Evolutionary conservation across 192 early-diverging fungal species (phyloP), one percentile per base, ranked within the genome.

Genomic region (Coemansia sp.): DNA sequence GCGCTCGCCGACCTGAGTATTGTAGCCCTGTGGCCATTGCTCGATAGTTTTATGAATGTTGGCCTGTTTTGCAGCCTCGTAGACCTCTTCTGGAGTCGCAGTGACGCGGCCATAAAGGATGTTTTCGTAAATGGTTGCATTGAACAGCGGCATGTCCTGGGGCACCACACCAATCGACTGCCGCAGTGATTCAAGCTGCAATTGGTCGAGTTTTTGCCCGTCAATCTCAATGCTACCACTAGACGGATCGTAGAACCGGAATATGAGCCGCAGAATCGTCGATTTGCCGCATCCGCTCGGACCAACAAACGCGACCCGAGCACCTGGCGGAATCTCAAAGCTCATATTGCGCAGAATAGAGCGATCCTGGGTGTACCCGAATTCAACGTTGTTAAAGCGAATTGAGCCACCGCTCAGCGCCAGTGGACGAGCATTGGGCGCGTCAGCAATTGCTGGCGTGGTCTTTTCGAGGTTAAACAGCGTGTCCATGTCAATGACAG

Each of bases 401-500:
- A 98, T 93, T 44, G 90, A 86, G 12, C 92, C 93, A 5, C 89
- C 90, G 3, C 25, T 28, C 23, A 68, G 83, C 82, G 36, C 72
- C 56, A 90, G 69, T 4, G 77, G 74, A 42, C 68, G 77, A 2
- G 88, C 85, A 62, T 82, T 65, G 0, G 86, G 86, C 5, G 76
- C 84, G 26, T 92, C 86, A 63, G 70, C 64, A 38, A 90, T 82
- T 14, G 76, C 70, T 5, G 82, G 75, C 17, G 67, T 56, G 6
- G 88, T 72, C 10, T 85, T 82, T 52, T 90, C 86, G 18, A 99
- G 84, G 40, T 85, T 84, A 71, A 99, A 98, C 87, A 99, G 89
- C 28, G 89, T 85, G 46, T 98, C 95, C 96, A 99, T 98, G 61
- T 99, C 97, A 37, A 96, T 88, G 34, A 99, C 78, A 11, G 89